These are phyloP conservation scores for Aspergillus sp. DNA, from an alignment of 2,329 filamentous ascomycete species.

Conservation along the genomic window DNA sequence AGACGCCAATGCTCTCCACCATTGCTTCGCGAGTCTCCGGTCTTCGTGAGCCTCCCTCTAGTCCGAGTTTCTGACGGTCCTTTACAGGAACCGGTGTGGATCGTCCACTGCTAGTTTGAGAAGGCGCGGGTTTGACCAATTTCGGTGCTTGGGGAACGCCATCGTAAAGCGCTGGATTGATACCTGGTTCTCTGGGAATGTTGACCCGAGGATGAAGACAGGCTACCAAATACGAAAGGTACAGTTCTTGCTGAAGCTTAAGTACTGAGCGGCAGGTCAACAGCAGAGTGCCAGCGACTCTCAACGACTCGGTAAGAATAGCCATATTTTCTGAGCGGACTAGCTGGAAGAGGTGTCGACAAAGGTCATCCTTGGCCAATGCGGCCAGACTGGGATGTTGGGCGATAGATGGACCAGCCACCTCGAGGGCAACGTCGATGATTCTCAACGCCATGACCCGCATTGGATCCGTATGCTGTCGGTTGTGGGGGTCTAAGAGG, in stretches of 20 bases:
- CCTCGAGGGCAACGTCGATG: conserved; percentile 93
- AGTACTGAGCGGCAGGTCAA: conserved; percentile 85
- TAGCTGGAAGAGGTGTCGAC: conserved; percentile 90
- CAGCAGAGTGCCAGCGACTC: conserved; percentile 83
- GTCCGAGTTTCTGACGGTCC: conserved; percentile 82
- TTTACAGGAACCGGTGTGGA: conserved; percentile 86
- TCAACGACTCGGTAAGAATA: conserved; percentile 83
- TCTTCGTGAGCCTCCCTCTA: conserved; percentile 86
- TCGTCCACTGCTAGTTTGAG: conserved; percentile 69
- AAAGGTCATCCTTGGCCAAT: conserved; percentile 86
- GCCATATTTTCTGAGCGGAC: conserved; percentile 95
- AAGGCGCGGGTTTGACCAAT: conserved; percentile 70
- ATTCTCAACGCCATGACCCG: conserved; percentile 95
- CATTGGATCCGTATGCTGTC: conserved; percentile 88
- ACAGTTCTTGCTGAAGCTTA: conserved; percentile 94
- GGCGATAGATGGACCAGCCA: conserved; percentile 90
- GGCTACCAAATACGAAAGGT: conserved; percentile 86
- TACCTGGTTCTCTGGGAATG: conserved; percentile 82
- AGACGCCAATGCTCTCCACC: conserved; percentile 90
- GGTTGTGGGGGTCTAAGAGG: conserved; percentile 86
- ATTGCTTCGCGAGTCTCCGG: conserved; percentile 95
- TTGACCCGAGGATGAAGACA: conserved; percentile 92
- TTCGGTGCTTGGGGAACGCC: conserved; percentile 90
- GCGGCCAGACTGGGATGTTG: conserved; percentile 81
- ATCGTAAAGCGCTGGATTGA: conserved; percentile 84